Evolutionary conservation across 2,329 filamentous ascomycete species (phyloP), one percentile per base, ranked within the genome.

Genomic region (Diaporthe ilicicola): DNA sequence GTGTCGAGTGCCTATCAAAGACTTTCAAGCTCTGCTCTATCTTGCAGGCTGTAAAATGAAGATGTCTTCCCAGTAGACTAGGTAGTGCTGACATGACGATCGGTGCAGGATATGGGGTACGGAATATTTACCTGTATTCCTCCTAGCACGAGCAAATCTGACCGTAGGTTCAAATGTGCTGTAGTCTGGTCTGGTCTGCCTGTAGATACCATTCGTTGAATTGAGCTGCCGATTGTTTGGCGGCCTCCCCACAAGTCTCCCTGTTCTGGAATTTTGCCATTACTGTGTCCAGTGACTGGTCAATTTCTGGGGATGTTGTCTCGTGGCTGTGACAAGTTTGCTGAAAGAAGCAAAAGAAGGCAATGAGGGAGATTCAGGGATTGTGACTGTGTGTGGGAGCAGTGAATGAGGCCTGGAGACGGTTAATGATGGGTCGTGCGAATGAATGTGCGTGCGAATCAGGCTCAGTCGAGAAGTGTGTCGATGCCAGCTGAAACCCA

Each of bases 401-500:
- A 44, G 42, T 48, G 29, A 64, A 29, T 50, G 59, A 64, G 48
- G 37, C 27, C 24, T 48, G 51, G 34, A 50, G 53, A 67, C 51
- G 6, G 51, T 29, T 24, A 53, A 12, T 27, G 44, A 39, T 8
- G 51, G 39, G 22, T 37, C 1, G 51, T 50, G 44, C 29, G 22
- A 50, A 51, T 46, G 34, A 1, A 13, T 8, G 22, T 46, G 59
- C 10, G n/a, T 64, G 34, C 39, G 50, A 69, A 51, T 51, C 54
- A 61, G 53, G 55, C 32, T 46, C 48, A 27, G 17, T 44, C 17
- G 24, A 44, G 46, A 64, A 64, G 44, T 27, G 4, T 69, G 55
- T 62, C 29, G n/a, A 64, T 64, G 34, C 46, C 54, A 51, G 67
- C 65, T 56, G 65, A 67, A 67, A 67, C 51, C 51, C 48, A 27